Percentiles rank a stretch among this genome's conserved stretches.
Evolutionary conservation across 169 alveolate species (phyloP).

Genomic region (Neospora caninum): DNA sequence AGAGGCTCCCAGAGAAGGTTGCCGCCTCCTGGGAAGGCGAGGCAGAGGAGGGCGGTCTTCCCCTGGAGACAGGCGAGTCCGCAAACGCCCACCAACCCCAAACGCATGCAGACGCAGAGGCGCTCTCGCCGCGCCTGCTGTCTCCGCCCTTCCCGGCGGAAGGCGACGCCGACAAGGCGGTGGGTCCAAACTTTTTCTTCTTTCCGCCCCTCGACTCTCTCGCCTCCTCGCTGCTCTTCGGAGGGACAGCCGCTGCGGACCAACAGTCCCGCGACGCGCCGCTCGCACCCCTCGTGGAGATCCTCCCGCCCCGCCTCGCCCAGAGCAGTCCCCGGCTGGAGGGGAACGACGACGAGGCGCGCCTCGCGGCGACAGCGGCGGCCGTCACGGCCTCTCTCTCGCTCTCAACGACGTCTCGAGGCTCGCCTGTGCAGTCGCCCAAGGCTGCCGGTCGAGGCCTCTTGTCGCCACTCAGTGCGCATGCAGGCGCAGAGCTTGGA

Average conservation of each 20-base stretch:
- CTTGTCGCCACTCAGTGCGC: background rate
- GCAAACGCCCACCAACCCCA: background rate
- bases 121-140: background rate
- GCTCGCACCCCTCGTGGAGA: background rate
- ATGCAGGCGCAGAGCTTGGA: too few relatives aligned
- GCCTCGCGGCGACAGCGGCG: constrained; percentile 8
- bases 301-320: background rate
- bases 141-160: background rate
- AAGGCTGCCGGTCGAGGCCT: background rate
- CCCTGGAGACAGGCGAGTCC: background rate
- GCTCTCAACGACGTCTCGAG: background rate
- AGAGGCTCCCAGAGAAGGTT: background rate
- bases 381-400: background rate
- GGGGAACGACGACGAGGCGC: background rate
- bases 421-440: background rate
- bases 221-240: constrained; percentile 2
- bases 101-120: background rate
- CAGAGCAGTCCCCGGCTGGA: background rate
- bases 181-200: background rate
- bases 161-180: background rate
- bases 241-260: background rate
- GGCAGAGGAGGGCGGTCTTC: background rate
- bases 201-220: background rate
- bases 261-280: background rate
- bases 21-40: background rate